A percentile compares a stretch with the other conserved stretches of the same genome.
These are phyloP conservation scores for Rhodotorula diobovata DNA, from an alignment of 768 basidiomycete species.

Conservation along the genomic window DNA sequence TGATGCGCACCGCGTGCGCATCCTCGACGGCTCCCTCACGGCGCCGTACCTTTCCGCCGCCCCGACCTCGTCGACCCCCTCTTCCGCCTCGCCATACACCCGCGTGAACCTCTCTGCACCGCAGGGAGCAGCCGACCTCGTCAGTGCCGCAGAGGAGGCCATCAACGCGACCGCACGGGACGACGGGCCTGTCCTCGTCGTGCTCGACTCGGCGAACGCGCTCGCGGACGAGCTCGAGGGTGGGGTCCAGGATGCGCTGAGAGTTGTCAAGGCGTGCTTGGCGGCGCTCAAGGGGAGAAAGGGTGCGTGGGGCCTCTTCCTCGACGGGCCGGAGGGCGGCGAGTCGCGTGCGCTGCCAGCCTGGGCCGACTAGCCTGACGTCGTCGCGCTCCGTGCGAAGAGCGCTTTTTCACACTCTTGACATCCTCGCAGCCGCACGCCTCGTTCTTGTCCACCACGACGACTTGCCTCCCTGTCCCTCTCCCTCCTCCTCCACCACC, in stretches of 20 bases:
- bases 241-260: background rate
- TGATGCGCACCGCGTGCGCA: background rate
- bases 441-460: constrained; percentile 45
- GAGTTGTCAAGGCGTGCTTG: constrained; percentile 7
- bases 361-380: background rate
- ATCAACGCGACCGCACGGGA: background rate
- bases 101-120: background rate
- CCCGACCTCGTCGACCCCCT: background rate
- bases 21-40: constrained; percentile 15
- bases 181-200: constrained; percentile 8
- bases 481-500: constrained; percentile 41
- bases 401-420: background rate
- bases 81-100: too few species aligned
- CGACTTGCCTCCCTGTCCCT: constrained; percentile 53
- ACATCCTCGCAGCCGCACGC: constrained; percentile 27
- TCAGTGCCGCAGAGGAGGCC: background rate
- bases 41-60: constrained; percentile 2
- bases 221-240: constrained; percentile 6
- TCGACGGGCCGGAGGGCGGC: background rate
- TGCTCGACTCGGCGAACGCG: constrained; percentile 21
- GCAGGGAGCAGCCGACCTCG: background rate
- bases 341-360: background rate
- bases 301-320: background rate
- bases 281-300: background rate
- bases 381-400: background rate